Base-by-base conservation (phyloP, 352 stramenopile species). In the Stramenopiles sp. region DNA sequence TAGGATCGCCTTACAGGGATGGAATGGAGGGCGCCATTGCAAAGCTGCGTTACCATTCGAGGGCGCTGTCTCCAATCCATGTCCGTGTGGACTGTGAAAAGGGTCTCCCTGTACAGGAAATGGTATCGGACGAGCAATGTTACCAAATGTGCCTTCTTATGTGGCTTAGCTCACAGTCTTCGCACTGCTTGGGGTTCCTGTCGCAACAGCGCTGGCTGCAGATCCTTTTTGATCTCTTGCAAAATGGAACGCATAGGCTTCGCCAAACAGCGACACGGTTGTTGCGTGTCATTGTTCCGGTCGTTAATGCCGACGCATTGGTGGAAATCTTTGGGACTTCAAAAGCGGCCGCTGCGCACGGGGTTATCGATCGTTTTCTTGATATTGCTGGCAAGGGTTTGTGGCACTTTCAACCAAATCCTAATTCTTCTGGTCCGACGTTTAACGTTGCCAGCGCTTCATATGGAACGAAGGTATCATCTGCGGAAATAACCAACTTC, bases 41-140 rank as follows among this genome's bases (percentile, higher is more conserved):
- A 32, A 85, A 92, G 37, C 88, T 94, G 32, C 86, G 88, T 1
- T 93, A 91, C 37, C 91, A 95, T 74, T 91, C 89, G 68, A 85
- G 90, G 0, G 86, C 89, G 6, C 73, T 96, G 18, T 93, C 87
- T 4, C 87, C 89, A 1, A 96, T 96, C 74, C 90, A 96, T 76
- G 87, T 95, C 4, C 86, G 86, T 0, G 90, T 96, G 37, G 84
- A 94, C 18, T 95, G 81, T 48, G 90, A 96, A 73, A 75, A 85
- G 49, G 83, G 83, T 6, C 82, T 81, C 31, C 83, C 83, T 0
- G 36, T 77, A 69, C 34, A 73, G 6, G 49, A 30, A 25, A 37
- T 63, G 1, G 36, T 78, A 2, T 77, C 74, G 3, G 82, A 81
- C 43, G 73, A 74, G 1, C 69, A 75, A 12, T 81, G 78, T 74